Evolutionary conservation across 306 rosid genomes (phyloP).

Genomic region (Sesbania bispinosa): DNA sequence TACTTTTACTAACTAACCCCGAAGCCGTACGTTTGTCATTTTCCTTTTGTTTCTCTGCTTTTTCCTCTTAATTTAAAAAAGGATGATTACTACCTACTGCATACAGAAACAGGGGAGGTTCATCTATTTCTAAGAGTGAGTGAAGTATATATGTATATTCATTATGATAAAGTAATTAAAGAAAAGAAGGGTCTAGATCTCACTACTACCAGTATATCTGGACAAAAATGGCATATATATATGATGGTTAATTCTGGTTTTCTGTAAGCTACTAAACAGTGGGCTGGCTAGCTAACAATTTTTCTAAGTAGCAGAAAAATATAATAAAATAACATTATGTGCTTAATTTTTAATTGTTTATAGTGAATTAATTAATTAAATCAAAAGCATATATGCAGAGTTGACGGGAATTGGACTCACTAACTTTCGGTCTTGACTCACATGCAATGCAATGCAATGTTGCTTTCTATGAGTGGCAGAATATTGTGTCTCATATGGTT

Average conservation of each 20-base stretch:
- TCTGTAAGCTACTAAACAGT: constrained; percentile 5
- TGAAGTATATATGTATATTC: too few species aligned
- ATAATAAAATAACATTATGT: neutral
- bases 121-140: too few species aligned
- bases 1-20: too few species aligned
- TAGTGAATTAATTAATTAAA: neutral
- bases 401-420: constrained; percentile 28
- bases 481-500: neutral
- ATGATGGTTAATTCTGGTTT: neutral
- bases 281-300: neutral
- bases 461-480: constrained; percentile 25
- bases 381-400: constrained; percentile 26
- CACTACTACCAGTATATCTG: too few species aligned
- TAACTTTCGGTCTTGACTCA: constrained; percentile 17
- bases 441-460: constrained; percentile 35
- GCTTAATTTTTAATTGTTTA: neutral
- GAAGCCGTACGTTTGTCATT: too few species aligned
- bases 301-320: neutral
- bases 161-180: too few species aligned
- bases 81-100: too few species aligned
- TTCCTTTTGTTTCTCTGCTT: too few species aligned
- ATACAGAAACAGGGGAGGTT: too few species aligned
- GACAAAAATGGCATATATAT: too few species aligned
- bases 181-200: too few species aligned
- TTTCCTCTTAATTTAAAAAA: too few species aligned